Evolutionary conservation across 345 rosid genomes (phyloP).

Genomic region (Geranium rotundifolium): DNA sequence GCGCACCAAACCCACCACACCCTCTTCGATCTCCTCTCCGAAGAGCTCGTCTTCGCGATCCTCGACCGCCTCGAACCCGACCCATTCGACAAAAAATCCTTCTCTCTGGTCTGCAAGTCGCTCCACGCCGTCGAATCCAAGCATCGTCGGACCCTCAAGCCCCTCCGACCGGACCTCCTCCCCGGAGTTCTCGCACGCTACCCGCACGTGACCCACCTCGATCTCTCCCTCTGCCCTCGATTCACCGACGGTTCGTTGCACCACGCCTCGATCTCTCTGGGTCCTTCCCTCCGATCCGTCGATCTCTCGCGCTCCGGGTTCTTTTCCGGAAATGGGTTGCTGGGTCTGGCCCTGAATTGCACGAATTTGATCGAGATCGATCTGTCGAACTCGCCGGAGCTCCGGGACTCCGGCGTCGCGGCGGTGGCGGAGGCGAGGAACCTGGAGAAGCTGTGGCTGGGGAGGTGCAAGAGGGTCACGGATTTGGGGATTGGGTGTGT

Average conservation of each 20-base stretch:
- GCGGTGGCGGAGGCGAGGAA: conserved; percentile 48
- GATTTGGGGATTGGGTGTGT: conserved; percentile 64
- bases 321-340: conserved; percentile 32
- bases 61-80: conserved; percentile 30
- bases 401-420: conserved; percentile 39
- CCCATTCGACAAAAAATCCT: conserved; percentile 43
- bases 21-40: conserved; percentile 43
- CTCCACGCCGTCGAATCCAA: conserved; percentile 34
- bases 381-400: conserved; percentile 40
- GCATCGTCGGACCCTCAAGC: conserved; percentile 40
- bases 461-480: conserved; percentile 53
- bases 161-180: conserved; percentile 45
- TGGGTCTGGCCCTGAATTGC: conserved; percentile 32
- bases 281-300: conserved; percentile 23
- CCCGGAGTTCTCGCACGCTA: conserved; percentile 36
- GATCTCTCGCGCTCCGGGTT: conserved; percentile 43
- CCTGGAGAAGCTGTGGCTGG: conserved; percentile 49
- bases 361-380: conserved; percentile 37
- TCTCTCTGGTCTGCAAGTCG: conserved; percentile 44
- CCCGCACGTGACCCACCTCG: conserved; percentile 29
- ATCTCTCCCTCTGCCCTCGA: conserved; percentile 57
- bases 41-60: conserved; percentile 44
- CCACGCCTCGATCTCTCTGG: conserved; percentile 17
- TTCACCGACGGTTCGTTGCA: conserved; percentile 28
- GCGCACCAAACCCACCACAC: background rate